Evolutionary conservation across 495 filamentous ascomycete genomes (phyloP).

Genomic region (Tuber brumale): DNA sequence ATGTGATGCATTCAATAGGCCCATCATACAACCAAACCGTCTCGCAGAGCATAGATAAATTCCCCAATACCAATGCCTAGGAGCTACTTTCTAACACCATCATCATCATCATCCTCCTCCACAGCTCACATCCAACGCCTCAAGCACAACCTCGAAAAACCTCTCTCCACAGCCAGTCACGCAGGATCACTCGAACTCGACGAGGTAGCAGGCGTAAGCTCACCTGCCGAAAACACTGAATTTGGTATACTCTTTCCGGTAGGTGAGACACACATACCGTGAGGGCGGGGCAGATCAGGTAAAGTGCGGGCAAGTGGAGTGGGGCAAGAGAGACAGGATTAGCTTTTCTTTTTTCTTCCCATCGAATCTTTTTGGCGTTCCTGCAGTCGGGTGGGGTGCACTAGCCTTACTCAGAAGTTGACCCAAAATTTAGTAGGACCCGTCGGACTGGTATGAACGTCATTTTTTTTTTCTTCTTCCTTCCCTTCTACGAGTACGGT

Average conservation of each 20-base stretch:
- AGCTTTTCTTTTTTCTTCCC: not conserved
- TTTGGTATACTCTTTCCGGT: not conserved
- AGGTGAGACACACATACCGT: not conserved
- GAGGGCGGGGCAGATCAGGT: not conserved
- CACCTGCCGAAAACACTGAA: not conserved
- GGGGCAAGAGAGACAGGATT: not conserved
- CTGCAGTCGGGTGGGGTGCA: not conserved
- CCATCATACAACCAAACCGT: not conserved
- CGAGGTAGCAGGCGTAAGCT: not conserved
- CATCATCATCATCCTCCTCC: not conserved
- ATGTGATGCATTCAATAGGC: not conserved
- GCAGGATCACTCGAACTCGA: not conserved
- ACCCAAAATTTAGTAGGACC: not conserved
- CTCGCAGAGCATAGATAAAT: not conserved
- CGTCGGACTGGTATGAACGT: not conserved
- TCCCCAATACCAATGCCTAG: not conserved
- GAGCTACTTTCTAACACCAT: not conserved
- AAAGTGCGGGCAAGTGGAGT: not conserved
- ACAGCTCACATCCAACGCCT: not conserved
- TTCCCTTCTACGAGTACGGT: not conserved
- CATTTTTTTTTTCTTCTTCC: not conserved
- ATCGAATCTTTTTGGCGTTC: not conserved
- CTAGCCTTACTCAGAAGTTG: not conserved
- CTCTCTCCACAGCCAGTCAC: not conserved
- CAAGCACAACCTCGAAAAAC: not conserved